These are phyloP conservation scores for Otatea glauca DNA, from an alignment of 176 grass and related monocot genomes.

Conservation along the genomic window DNA sequence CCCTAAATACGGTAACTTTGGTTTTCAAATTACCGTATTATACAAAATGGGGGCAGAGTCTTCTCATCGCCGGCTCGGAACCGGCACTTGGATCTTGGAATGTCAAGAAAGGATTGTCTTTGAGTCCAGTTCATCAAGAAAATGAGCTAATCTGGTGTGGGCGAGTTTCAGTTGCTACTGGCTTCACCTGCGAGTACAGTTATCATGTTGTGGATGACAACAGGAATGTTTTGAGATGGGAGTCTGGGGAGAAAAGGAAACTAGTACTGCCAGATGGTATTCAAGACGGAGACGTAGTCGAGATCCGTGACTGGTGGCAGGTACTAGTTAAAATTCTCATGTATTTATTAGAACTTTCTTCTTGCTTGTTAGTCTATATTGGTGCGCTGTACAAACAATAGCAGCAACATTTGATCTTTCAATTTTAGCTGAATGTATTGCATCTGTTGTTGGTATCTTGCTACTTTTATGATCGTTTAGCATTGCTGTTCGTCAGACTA, in stretches of 20 bases:
- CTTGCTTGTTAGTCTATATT: not conserved
- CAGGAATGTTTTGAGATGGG: conserved; percentile 79
- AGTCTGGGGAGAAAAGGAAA: conserved; percentile 73
- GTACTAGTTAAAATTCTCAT: conserved; percentile 29
- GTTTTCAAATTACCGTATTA: conserved; percentile 87
- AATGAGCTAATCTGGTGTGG: conserved; percentile 79
- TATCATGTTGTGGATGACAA: conserved; percentile 86
- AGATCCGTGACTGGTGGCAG: conserved; percentile 94
- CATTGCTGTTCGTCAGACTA: not conserved
- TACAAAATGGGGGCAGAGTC: conserved; percentile 85
- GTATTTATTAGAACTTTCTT: not conserved
- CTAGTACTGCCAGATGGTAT: conserved; percentile 66
- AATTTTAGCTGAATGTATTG: conserved; percentile 3
- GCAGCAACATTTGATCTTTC: not conserved
- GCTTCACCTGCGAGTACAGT: conserved; percentile 68
- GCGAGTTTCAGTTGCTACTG: conserved; percentile 47
- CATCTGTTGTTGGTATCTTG: not conserved
- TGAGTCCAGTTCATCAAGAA: conserved; percentile 69
- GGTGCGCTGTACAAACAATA: not conserved
- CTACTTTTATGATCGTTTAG: not conserved
- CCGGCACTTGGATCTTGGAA: conserved; percentile 77
- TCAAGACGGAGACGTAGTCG: conserved; percentile 67
- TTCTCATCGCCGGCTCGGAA: conserved; percentile 75
- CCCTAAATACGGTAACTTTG: conserved; percentile 53
- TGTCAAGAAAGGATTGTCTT: conserved; percentile 73